These are phyloP conservation scores for Golovinomyces cichoracearum DNA, from an alignment of 2,329 filamentous ascomycete genomes.

Conservation along the genomic window DNA sequence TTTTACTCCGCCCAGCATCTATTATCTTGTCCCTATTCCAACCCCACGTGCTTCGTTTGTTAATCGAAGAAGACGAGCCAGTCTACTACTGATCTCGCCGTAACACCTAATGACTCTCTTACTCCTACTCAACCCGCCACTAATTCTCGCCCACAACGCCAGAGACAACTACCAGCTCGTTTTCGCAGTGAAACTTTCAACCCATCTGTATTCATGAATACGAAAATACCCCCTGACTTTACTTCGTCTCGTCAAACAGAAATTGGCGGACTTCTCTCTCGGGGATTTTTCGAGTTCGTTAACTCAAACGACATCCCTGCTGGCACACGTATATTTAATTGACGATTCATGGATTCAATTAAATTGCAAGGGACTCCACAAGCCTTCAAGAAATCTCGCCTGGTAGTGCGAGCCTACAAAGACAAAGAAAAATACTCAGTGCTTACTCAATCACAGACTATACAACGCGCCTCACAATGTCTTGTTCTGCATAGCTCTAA, in stretches of 20 bases:
- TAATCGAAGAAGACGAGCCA: too few relatives aligned
- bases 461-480: constrained; percentile 2
- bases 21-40: too few relatives aligned
- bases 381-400: not conserved
- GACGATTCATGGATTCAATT: constrained; percentile 4
- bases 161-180: not conserved
- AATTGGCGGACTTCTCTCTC: not conserved
- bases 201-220: not conserved
- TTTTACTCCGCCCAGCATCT: too few relatives aligned
- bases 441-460: constrained; percentile 3
- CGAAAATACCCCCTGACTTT: not conserved
- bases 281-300: not conserved
- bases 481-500: not conserved
- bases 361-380: constrained; percentile 3
- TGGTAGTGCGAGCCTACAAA: constrained; percentile 3
- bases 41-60: too few relatives aligned
- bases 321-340: constrained; percentile 2
- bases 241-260: not conserved
- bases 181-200: not conserved
- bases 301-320: not conserved
- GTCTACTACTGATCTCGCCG: too few relatives aligned
- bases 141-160: not conserved
- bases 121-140: not conserved
- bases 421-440: constrained; percentile 3
- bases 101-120: not conserved